Percentiles rank a stretch among this genome's conserved stretches.
Conservation (phyloP, 2,329 filamentous ascomycete species). For the Fusarium torulosum region DNA sequence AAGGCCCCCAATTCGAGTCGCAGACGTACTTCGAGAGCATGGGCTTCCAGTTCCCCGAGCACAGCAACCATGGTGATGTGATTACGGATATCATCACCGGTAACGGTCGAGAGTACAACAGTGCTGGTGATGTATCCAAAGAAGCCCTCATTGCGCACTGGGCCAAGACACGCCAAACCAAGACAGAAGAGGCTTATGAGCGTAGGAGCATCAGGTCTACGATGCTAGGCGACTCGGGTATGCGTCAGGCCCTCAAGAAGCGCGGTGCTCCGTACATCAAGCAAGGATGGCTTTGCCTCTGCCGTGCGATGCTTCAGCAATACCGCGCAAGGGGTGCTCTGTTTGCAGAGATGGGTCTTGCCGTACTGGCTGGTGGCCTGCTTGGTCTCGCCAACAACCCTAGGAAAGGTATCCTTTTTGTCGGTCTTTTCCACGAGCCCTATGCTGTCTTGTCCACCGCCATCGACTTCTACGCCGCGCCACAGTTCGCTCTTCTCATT, state of each 20-base stretch:
- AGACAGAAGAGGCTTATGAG: constrained; percentile 22
- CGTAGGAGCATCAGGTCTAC: constrained; percentile 41
- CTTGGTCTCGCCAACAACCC: constrained; percentile 66
- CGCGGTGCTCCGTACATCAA: constrained; percentile 62
- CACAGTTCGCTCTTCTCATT: constrained; percentile 65
- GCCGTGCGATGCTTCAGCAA: constrained; percentile 68
- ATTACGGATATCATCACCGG: constrained; percentile 73
- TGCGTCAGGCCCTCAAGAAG: constrained; percentile 61
- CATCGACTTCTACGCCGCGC: constrained; percentile 63
- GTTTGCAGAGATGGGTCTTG: constrained; percentile 67
- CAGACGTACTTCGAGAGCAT: constrained; percentile 64
- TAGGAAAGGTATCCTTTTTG: constrained; percentile 65
- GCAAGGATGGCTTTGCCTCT: constrained; percentile 66
- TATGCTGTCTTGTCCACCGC: constrained; percentile 65
- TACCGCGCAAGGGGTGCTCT: constrained; percentile 64
- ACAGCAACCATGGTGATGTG: constrained; percentile 67
- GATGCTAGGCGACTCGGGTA: constrained; percentile 49
- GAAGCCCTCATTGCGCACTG: constrained; percentile 64
- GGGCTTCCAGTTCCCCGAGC: constrained; percentile 64
- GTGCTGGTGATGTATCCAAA: constrained; percentile 59
- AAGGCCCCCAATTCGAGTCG: constrained; percentile 59
- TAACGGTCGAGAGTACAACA: constrained; percentile 65
- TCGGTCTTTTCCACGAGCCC: constrained; percentile 63
- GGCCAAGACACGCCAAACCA: constrained; percentile 50
- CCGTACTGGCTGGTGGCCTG: constrained; percentile 64